Base-by-base conservation (phyloP, 192 early-diverging fungal species). In the Coemansia sp. region DNA sequence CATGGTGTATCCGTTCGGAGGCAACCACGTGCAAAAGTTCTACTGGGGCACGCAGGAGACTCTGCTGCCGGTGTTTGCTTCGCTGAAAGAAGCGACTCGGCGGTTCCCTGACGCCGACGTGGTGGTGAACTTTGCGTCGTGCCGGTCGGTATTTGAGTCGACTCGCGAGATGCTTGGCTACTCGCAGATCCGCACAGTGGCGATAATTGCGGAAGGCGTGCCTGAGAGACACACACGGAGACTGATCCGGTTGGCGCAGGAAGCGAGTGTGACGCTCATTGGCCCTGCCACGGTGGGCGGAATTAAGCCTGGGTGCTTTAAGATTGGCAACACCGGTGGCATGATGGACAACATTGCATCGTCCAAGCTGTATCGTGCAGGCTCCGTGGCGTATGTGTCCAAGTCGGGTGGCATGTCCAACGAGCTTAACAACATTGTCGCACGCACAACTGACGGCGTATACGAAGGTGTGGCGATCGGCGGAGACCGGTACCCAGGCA, bases 261-360 rank as follows among this genome's bases (percentile, higher is more conserved):
- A 85, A 57, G 88, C 88, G 32, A 80, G 87, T 22, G 91, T 98
- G 9, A 82, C 95, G 54, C 87, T 98, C 50, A 95, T 98, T 73
- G 96, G 96, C 55, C 96, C 96, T 31, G 96, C 96, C 39, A 98
- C 96, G 51, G 96, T 98, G 52, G 96, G 96, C 78, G 96, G 96
- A 63, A 98, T 98, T 84, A 98, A 96, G 86, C 94, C 96, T 36
- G 96, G 96, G 0, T 96, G 95, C 84, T 98, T 95, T 90, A 98
- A 98, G 91, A 97, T 98, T 72, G 96, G 96, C 70, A 97, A 97
- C 90, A 98, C 96, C 54, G 96, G 96, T 76, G 96, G 96, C 66
- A 98, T 98, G 96, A 98, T 98, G 96, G 96, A 98, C 84, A 98
- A 98, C 86, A 97, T 98, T 84, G 94, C 95, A 6, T 84, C 94